Evolutionary conservation across 768 basidiomycete species (phyloP).

Genomic region (Cyclocybe cylindracea): DNA sequence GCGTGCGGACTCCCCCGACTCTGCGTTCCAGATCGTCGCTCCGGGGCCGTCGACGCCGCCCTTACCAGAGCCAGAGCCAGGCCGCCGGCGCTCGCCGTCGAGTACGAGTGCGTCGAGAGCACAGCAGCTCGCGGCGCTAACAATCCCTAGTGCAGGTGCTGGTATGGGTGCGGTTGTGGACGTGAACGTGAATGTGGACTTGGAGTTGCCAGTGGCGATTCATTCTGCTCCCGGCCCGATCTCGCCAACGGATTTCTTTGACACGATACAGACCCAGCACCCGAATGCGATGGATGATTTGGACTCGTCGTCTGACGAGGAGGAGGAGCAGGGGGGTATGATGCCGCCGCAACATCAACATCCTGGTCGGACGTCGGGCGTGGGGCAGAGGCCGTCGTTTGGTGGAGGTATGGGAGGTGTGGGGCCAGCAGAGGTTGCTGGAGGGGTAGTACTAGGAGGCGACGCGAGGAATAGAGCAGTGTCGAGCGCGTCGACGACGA

Average conservation of each 20-base stretch:
- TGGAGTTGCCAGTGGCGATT: constrained; percentile 46
- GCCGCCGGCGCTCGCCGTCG: too few species aligned
- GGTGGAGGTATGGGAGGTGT: too few species aligned
- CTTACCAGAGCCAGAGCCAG: neutral
- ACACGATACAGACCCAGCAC: constrained; percentile 61
- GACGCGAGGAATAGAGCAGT: constrained; percentile 38
- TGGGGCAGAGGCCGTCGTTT: too few species aligned
- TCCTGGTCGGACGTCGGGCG: neutral
- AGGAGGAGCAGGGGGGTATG: constrained; percentile 28
- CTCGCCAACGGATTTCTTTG: constrained; percentile 74
- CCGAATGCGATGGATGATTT: constrained; percentile 75
- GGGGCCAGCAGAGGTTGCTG: too few species aligned
- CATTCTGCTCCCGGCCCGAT: constrained; percentile 66
- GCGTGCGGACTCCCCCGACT: too few species aligned
- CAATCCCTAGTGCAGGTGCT: neutral
- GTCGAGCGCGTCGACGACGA: constrained; percentile 31
- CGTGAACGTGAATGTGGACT: too few species aligned
- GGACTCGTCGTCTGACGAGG: constrained; percentile 58
- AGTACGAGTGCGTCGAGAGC: too few species aligned
- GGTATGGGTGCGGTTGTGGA: too few species aligned
- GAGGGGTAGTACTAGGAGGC: constrained; percentile 23
- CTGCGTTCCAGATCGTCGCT: neutral
- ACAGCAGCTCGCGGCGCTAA: too few species aligned
- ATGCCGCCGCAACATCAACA: constrained; percentile 11
- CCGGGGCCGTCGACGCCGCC: neutral